Percentiles rank a stretch among this genome's conserved stretches.
These are phyloP conservation scores for Ceratobasidium sp. DNA, from an alignment of 1,284 basidiomycete species.

Conservation along the genomic window DNA sequence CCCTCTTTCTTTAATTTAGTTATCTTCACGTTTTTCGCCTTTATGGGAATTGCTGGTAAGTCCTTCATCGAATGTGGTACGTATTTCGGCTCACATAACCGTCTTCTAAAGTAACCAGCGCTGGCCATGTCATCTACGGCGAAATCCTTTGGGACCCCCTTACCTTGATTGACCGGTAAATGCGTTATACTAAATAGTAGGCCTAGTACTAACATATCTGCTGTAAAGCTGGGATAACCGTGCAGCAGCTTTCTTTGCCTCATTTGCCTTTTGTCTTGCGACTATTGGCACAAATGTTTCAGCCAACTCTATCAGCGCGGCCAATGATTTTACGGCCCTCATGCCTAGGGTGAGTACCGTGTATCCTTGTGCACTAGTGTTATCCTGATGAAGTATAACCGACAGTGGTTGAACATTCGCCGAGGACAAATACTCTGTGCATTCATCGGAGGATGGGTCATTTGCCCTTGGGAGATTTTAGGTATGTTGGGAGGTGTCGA, in stretches of 20 bases:
- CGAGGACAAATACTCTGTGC: slow-evolving; percentile 81
- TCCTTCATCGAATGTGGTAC: slow-evolving; percentile 55
- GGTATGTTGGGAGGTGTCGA: slow-evolving; percentile 49
- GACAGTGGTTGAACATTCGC: slow-evolving; percentile 77
- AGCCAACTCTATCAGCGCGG: slow-evolving; percentile 74
- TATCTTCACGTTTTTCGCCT: slow-evolving; percentile 70
- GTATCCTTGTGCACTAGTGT: not conserved
- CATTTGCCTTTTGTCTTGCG: slow-evolving; percentile 75
- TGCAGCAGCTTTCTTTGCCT: slow-evolving; percentile 81
- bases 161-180: slow-evolving; percentile 50
- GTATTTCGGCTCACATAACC: slow-evolving; percentile 40
- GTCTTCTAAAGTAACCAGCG: slow-evolving; percentile 51
- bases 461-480: slow-evolving; percentile 73
- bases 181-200: not conserved
- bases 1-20: slow-evolving; percentile 77
- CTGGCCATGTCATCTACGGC: slow-evolving; percentile 73
- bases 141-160: slow-evolving; percentile 65
- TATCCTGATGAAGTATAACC: not conserved
- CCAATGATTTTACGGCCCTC: slow-evolving; percentile 81
- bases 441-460: slow-evolving; percentile 75
- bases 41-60: slow-evolving; percentile 76
- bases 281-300: slow-evolving; percentile 83
- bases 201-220: slow-evolving; percentile 53
- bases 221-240: slow-evolving; percentile 81
- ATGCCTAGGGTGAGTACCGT: slow-evolving; percentile 61